A percentile compares a stretch with the other conserved stretches of the same genome.
phyloP scores from a whole-genome alignment of 2,329 filamentous ascomycete species.

The Zelopaecilomyces penicillatus region DNA sequence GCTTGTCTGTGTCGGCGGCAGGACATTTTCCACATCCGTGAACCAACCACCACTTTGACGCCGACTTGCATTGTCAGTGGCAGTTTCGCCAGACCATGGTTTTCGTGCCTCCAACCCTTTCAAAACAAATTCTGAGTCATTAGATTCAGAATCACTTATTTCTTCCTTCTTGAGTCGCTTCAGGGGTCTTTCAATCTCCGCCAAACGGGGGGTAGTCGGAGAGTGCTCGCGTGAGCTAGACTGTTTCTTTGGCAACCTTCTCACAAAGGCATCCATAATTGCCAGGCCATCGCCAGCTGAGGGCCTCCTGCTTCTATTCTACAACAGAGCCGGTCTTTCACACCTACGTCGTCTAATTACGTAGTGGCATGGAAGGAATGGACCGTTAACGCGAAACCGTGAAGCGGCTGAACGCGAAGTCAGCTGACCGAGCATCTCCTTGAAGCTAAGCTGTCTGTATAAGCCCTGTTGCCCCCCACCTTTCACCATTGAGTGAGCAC shows the following conservation, averaged over 20 bases:
- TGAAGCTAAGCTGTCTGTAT: neutral
- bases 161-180: conserved; percentile 25
- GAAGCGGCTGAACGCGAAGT: conserved; percentile 25
- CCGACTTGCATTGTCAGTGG: neutral
- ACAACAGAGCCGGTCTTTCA: too few species aligned
- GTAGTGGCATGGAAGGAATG: neutral
- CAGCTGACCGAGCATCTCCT: conserved; percentile 25
- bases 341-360: neutral
- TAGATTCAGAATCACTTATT: conserved; percentile 13
- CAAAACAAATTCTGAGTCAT: conserved; percentile 11
- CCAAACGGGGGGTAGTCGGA: neutral
- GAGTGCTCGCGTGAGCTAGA: neutral
- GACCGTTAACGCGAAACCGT: conserved; percentile 6
- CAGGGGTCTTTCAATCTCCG: conserved; percentile 14
- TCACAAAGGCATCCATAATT: conserved; percentile 32
- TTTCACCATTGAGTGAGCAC: too few species aligned
- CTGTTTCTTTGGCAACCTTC: conserved; percentile 17
- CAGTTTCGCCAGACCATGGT: neutral
- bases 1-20: conserved; percentile 60
- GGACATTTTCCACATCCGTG: conserved; percentile 40
- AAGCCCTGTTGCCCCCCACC: neutral
- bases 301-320: too few species aligned
- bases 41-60: neutral
- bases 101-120: conserved; percentile 10
- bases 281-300: too few species aligned